A percentile compares a stretch with the other conserved stretches of the same genome.
Evolutionary conservation across 768 basidiomycete species (phyloP).

Genomic region (Tulasnella calospora): DNA sequence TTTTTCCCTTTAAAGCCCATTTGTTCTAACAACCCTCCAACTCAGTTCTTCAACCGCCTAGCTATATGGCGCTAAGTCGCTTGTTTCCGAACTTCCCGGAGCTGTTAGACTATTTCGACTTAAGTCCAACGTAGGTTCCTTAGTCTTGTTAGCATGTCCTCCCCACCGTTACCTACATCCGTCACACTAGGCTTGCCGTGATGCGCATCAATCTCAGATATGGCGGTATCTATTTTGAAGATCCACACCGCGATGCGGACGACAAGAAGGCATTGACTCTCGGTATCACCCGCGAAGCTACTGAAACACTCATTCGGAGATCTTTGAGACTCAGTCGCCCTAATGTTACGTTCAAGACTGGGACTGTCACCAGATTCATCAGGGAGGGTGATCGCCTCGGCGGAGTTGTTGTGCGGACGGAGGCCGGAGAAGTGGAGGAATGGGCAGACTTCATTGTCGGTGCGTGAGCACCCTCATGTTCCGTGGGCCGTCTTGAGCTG

Average conservation of each 20-base stretch:
- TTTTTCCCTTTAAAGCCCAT: background rate
- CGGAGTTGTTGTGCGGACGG: background rate
- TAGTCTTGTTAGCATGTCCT: background rate
- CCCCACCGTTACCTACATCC: background rate
- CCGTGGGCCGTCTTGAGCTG: too few species aligned
- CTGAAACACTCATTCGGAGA: slow-evolving; percentile 4
- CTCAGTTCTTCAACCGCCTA: slow-evolving; percentile 16
- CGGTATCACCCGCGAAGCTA: slow-evolving; percentile 13
- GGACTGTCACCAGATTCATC: slow-evolving; percentile 12
- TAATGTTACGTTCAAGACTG: slow-evolving; percentile 4
- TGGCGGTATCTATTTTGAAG: background rate
- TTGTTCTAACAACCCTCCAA: too few species aligned
- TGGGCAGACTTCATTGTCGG: slow-evolving; percentile 10
- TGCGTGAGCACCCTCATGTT: background rate
- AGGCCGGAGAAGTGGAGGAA: background rate
- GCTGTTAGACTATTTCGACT: background rate
- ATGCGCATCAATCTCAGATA: background rate
- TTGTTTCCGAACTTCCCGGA: slow-evolving; percentile 8
- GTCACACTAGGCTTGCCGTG: background rate
- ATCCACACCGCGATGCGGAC: background rate
- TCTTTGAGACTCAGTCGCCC: background rate
- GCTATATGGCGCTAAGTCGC: background rate
- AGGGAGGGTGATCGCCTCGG: background rate
- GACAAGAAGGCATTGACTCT: background rate
- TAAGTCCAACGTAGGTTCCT: background rate